phyloP scores from a whole-genome alignment of 176 grass and related monocot genomes.

The Avena sativa region DNA sequence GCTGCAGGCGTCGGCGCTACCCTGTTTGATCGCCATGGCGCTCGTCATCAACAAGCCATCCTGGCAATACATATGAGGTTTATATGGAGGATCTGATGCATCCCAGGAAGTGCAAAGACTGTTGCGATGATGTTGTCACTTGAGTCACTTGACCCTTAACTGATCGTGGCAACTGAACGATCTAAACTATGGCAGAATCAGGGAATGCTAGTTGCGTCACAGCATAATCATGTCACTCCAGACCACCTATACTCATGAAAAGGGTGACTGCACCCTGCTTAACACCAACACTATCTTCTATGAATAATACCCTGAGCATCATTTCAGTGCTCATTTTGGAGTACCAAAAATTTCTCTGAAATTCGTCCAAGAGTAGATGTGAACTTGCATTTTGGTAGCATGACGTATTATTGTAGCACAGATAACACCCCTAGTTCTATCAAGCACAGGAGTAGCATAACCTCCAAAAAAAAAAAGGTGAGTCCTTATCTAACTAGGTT shows the following conservation, averaged over 20 bases:
- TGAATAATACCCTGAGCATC: background rate
- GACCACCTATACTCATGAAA: background rate
- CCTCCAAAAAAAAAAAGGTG: background rate
- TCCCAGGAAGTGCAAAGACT: no score
- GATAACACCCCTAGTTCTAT: constrained; percentile 1
- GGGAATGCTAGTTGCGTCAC: background rate
- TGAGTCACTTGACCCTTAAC: no score
- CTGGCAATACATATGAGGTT: no score
- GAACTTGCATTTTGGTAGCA: background rate
- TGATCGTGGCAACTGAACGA: no score
- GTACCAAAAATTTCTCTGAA: background rate
- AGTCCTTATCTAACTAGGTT: background rate
- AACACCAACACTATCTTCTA: background rate
- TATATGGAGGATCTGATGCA: no score
- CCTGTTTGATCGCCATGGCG: no score
- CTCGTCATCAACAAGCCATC: no score
- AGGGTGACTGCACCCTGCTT: background rate
- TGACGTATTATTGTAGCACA: background rate
- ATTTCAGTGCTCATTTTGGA: background rate
- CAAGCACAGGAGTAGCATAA: constrained; percentile 1
- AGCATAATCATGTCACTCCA: background rate
- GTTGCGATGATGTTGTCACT: no score
- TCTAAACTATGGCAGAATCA: background rate
- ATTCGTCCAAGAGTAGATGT: background rate
- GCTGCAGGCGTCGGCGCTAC: no score